Evolutionary conservation across 2,329 filamentous ascomycete species (phyloP).

Genomic region (Stemphylium lycopersici): DNA sequence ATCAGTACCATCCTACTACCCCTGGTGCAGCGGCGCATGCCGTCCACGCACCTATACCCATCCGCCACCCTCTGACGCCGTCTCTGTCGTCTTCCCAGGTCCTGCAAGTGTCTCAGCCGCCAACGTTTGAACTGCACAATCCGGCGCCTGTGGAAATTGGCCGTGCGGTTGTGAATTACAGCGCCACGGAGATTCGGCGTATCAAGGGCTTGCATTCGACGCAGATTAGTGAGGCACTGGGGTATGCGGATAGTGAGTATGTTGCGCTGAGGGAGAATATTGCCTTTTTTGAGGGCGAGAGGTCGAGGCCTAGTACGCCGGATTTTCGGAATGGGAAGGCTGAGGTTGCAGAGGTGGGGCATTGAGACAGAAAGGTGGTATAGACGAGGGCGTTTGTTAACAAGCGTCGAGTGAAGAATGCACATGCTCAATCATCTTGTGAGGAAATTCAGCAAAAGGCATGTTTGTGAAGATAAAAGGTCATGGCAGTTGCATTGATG

Average conservation of each 20-base stretch:
- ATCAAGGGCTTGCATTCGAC: conserved; percentile 85
- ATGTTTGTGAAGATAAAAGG: too few species aligned
- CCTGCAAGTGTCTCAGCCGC: conserved; percentile 11
- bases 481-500: conserved; percentile 19
- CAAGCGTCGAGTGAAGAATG: neutral
- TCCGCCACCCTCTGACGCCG: conserved; percentile 22
- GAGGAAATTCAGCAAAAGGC: neutral
- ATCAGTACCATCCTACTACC: conserved; percentile 13
- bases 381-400: too few species aligned
- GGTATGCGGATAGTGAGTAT: conserved; percentile 95
- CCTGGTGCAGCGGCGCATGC: conserved; percentile 24
- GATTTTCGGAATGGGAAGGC: conserved; percentile 22
- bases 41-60: conserved; percentile 26
- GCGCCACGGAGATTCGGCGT: conserved; percentile 77
- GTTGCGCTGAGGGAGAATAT: conserved; percentile 88
- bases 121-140: conserved; percentile 41
- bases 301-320: conserved; percentile 48
- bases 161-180: conserved; percentile 89
- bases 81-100: neutral
- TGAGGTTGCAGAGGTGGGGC: too few species aligned
- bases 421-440: conserved; percentile 1
- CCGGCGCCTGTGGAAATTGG: conserved; percentile 72
- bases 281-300: conserved; percentile 66
- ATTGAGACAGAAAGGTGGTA: too few species aligned
- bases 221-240: conserved; percentile 79